These are phyloP conservation scores for Blastocladiella britannica DNA, from an alignment of 192 early-diverging fungal species.

Conservation along the genomic window DNA sequence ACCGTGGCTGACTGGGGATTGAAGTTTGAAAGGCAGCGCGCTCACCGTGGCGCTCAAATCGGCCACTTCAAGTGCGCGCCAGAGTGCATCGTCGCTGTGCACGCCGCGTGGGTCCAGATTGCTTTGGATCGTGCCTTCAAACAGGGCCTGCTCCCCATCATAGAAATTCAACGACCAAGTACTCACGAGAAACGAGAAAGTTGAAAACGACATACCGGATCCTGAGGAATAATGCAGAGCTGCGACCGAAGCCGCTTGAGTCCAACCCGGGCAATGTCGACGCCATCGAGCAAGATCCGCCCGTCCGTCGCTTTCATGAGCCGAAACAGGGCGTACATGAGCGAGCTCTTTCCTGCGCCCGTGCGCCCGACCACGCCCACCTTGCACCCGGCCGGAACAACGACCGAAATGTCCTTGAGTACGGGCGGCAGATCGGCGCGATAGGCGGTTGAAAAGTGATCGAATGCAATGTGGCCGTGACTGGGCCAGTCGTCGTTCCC, in stretches of 20 bases:
- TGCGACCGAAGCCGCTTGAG: constrained; percentile 7
- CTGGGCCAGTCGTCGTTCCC: not conserved
- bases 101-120: not conserved
- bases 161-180: too few relatives aligned
- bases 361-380: not conserved
- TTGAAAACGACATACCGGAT: too few relatives aligned
- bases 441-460: not conserved
- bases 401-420: not conserved
- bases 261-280: constrained; percentile 10
- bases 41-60: not conserved
- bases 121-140: not conserved
- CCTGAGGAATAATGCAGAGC: constrained; percentile 16
- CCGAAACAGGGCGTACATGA: constrained; percentile 16
- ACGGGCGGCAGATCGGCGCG: not conserved
- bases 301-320: constrained; percentile 13
- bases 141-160: too few relatives aligned
- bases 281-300: constrained; percentile 12
- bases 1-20: not conserved
- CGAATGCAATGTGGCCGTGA: not conserved
- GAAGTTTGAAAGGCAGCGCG: not conserved
- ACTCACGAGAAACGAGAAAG: too few relatives aligned
- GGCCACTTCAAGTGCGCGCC: not conserved
- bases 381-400: not conserved
- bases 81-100: not conserved
- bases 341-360: constrained; percentile 7